phyloP scores from a whole-genome alignment of 331 rosid species.

The Pyracantha coccinea region DNA sequence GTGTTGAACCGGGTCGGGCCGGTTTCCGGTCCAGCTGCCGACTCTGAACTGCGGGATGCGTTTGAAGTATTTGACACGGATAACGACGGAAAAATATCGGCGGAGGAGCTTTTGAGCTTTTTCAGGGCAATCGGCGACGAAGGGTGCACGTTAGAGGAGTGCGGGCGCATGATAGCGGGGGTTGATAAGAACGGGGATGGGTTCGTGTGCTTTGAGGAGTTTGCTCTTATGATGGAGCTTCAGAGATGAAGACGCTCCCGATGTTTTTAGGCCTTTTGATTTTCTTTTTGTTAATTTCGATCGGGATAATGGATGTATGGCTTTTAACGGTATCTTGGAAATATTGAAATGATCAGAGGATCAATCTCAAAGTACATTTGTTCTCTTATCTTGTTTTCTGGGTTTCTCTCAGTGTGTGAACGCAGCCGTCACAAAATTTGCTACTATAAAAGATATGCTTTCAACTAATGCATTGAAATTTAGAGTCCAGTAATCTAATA shows the following conservation, averaged over 20 bases:
- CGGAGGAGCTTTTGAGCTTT: slow-evolving; percentile 63
- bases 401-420: too few species aligned
- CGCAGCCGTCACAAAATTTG: too few species aligned
- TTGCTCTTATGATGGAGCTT: slow-evolving; percentile 75
- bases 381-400: too few species aligned
- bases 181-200: slow-evolving; percentile 75
- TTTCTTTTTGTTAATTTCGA: background rate
- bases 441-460: too few species aligned
- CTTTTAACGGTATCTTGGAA: background rate
- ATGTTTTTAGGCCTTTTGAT: background rate
- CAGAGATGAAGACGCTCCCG: slow-evolving; percentile 24
- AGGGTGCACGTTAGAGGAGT: slow-evolving; percentile 78
- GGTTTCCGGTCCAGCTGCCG: slow-evolving; percentile 10
- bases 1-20: slow-evolving; percentile 42
- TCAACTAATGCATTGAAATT: too few species aligned
- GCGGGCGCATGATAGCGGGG: slow-evolving; percentile 81
- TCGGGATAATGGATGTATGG: slow-evolving; percentile 4
- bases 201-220: slow-evolving; percentile 85
- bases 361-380: too few species aligned
- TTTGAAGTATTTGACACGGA: slow-evolving; percentile 70
- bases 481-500: too few species aligned
- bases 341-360: background rate
- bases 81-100: slow-evolving; percentile 77
- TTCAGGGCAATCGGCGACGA: slow-evolving; percentile 65
- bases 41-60: slow-evolving; percentile 45